Base-by-base conservation (phyloP, 768 basidiomycete species). In the Amanita subjunquillea region DNA sequence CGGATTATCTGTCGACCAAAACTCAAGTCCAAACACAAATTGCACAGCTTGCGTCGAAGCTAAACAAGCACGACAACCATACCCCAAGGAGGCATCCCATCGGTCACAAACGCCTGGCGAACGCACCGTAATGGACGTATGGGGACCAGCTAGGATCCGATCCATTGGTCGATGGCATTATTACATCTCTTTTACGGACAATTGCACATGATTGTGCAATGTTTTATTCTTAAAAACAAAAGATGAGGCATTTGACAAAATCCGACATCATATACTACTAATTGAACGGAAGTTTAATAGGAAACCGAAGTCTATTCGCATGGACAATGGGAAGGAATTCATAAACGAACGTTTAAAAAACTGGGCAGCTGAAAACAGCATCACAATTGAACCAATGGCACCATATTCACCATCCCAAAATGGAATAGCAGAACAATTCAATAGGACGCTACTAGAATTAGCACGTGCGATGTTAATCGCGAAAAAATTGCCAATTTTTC, bases 371-470 rank as follows among this genome's bases (percentile, higher is more conserved):
- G n/a, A n/a, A n/a, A n/a, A n/a, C n/a, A n/a, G n/a, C n/a, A n/a
- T n/a, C n/a, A n/a, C n/a, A n/a, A n/a, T n/a, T n/a, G n/a, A n/a
- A n/a, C n/a, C n/a, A n/a, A n/a, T n/a, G n/a, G n/a, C n/a, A n/a
- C n/a, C n/a, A n/a, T n/a, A n/a, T n/a, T n/a, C n/a, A n/a, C n/a
- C n/a, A n/a, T n/a, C n/a, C n/a, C n/a, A n/a, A n/a, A 69, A 69
- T 38, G 63, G 70, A 0, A 48, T 69, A 1, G 69, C 67, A 0
- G 69, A 74, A 34, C 32, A 62, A 1, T 49, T 55, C 6, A 69
- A 66, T 45, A 9, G 53, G 9, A 63, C 62, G 0, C 37, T 67
- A 0, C 13, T 63, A 0, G 59, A 67, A 12, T 27, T 65, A 2
- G 54, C 42, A 0, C 1, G 56, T 0, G 49, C 58, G 0, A 69